Base-by-base conservation (phyloP, 1,284 basidiomycete genomes). In the Trametes hirsuta region DNA sequence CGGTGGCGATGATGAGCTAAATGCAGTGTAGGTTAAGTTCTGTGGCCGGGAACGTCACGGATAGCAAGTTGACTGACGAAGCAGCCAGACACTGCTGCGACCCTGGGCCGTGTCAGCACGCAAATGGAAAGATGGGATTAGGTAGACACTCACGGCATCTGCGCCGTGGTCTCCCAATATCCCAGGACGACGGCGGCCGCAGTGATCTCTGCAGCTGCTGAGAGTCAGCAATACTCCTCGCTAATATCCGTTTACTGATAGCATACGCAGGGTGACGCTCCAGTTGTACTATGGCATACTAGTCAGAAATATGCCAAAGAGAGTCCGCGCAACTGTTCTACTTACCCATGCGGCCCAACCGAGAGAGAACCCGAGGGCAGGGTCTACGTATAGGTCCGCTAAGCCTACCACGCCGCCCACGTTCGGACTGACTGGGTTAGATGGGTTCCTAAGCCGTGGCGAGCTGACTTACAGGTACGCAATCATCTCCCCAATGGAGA, bases 361-460 rank as follows among this genome's bases (percentile, higher is more conserved):
- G 0, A 73, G 61, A 0, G 72, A 71, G 58, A 73, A 73, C 0
- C 72, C 71, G 3, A 72, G 58, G 1, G 71, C 70, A 0, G 61
- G 66, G 45, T 72, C 71, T 6, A 74, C 72, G 37, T 71, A 73
- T 0, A 69, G 70, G 70, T 69, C 69, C 1, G 92, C 90, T 6
- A 90, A 86, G 66, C 93, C 86, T 15, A 94, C 87, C 67, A 93
- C 92, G 42, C 90, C 87, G 62, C 85, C 86, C 2, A 93, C 90
- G 91, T 91, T 76, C 88, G 93, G 40, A 87, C 86, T 71, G 81
- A 83, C 51, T 34, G 37, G 70, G n/a, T 34, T 52, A 47, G 53
- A 47, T 48, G 53, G 51, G 59, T 44, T 60, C 55, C 1, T 2
- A 35, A 41, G 3, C 10, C 22, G n/a, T 15, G 12, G 37, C 9